Percentiles rank a stretch among this genome's conserved stretches.
Conservation (phyloP, 768 basidiomycete species). For the Tubosaeta brunneosetosa region DNA sequence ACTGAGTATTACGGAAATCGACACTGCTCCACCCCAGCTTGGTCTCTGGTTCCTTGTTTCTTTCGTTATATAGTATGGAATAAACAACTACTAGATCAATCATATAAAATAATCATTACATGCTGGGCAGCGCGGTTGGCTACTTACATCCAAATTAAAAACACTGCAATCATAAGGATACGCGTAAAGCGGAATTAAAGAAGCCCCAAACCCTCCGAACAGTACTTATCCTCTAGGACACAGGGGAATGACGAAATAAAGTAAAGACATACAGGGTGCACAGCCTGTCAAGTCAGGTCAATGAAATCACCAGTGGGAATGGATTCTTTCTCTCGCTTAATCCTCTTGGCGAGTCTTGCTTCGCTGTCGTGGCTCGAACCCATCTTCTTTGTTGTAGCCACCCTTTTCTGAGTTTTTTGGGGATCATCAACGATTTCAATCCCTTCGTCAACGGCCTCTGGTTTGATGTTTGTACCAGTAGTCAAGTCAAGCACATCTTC, state of each 20-base stretch:
- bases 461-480: constrained; percentile 4
- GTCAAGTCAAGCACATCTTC: constrained; percentile 24
- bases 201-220: neutral
- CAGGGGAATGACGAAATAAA: neutral
- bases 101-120: neutral
- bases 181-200: neutral
- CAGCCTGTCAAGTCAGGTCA: constrained; percentile 25
- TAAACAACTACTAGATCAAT: too few species aligned
- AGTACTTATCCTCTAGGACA: neutral
- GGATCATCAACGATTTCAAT: constrained; percentile 7
- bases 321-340: constrained; percentile 21
- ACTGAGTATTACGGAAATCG: too few species aligned
- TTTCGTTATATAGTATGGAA: too few species aligned
- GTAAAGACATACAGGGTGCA: neutral
- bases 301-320: constrained; percentile 24
- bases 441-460: constrained; percentile 3
- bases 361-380: neutral
- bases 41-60: neutral
- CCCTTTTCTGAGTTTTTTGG: neutral
- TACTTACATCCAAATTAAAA: neutral
- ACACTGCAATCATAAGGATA: neutral
- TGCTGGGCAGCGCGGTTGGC: neutral
- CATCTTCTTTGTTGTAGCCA: constrained; percentile 4
- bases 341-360: constrained; percentile 20
- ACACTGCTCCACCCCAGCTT: too few species aligned